Percentiles rank a stretch among this genome's conserved stretches.
Conservation (phyloP, 2,329 filamentous ascomycete genomes). For the Mycosphaerella arachidis region DNA sequence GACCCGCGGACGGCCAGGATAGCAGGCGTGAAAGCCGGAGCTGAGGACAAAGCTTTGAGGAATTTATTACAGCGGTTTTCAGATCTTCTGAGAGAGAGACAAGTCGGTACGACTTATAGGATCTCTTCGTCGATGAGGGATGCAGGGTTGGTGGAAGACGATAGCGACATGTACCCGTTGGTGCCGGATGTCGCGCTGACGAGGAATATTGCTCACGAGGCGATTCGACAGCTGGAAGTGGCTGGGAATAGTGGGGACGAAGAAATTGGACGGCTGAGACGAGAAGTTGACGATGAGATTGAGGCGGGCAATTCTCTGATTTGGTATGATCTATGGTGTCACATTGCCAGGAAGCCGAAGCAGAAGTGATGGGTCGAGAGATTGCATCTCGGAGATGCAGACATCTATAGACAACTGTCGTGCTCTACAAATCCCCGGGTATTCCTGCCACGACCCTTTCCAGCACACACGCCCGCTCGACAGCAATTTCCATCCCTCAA, state of each 20-base stretch:
- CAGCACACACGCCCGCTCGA: too few relatives aligned
- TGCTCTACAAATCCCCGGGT: too few relatives aligned
- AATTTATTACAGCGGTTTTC: slow-evolving; percentile 11
- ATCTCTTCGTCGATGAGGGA: slow-evolving; percentile 11
- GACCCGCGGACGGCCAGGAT: slow-evolving; percentile 19
- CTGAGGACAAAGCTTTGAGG: slow-evolving; percentile 11
- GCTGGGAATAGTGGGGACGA: slow-evolving; percentile 2
- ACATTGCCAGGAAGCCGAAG: slow-evolving; percentile 26
- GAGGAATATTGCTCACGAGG: slow-evolving; percentile 8
- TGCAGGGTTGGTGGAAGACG: slow-evolving; percentile 7
- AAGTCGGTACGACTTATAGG: slow-evolving; percentile 16
- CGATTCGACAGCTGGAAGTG: slow-evolving; percentile 6
- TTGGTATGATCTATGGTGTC: slow-evolving; percentile 22
- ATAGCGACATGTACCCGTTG: slow-evolving; percentile 16
- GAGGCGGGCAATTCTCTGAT: slow-evolving; percentile 9
- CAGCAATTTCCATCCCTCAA: too few relatives aligned
- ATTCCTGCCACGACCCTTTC: too few relatives aligned
- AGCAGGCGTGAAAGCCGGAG: slow-evolving; percentile 16
- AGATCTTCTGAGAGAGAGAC: slow-evolving; percentile 8
- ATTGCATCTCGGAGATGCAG: too few relatives aligned
- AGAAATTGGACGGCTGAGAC: slow-evolving; percentile 2
- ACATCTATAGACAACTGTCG: too few relatives aligned
- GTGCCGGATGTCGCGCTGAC: slow-evolving; percentile 16
- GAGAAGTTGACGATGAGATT: slow-evolving; percentile 13
- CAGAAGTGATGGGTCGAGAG: slow-evolving; percentile 37